These are phyloP conservation scores for Neurospora sublineolata DNA, from an alignment of 495 filamentous ascomycete genomes.

Conservation along the genomic window DNA sequence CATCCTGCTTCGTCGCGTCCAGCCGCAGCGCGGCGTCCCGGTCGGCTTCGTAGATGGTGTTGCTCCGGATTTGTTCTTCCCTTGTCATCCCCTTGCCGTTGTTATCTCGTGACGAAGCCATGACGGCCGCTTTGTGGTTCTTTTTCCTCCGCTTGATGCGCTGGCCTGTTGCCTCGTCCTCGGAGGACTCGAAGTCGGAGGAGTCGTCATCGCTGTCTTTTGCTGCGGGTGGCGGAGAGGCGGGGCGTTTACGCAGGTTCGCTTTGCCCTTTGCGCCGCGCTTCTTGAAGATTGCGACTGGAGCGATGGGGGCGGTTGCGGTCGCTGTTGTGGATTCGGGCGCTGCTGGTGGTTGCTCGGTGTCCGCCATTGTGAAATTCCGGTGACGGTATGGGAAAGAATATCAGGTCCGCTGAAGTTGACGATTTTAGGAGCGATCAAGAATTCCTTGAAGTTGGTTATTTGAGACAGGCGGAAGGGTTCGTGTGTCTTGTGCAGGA, in stretches of 20 bases:
- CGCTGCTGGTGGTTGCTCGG: conserved; percentile 12
- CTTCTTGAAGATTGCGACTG: conserved; percentile 75
- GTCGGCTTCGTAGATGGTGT: conserved; percentile 50
- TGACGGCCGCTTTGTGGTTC: conserved; percentile 42
- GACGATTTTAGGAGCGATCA: no score
- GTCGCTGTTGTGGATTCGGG: conserved; percentile 6
- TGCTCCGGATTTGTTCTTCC: conserved; percentile 11
- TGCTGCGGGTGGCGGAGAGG: conserved; percentile 62
- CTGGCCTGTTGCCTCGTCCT: conserved; percentile 55
- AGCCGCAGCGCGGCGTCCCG: conserved; percentile 47
- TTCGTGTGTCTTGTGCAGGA: not conserved
- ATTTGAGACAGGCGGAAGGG: not conserved
- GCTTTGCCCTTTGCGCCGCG: conserved; percentile 64
- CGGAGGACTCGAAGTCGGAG: conserved; percentile 60
- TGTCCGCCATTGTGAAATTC: conserved; percentile 9
- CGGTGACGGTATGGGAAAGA: not conserved
- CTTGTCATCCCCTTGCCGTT: conserved; percentile 24
- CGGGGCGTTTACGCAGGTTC: conserved; percentile 70
- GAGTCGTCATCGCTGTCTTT: conserved; percentile 39
- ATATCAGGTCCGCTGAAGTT: no score
- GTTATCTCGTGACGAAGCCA: conserved; percentile 38
- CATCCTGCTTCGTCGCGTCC: conserved; percentile 57
- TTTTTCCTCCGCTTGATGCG: conserved; percentile 69
- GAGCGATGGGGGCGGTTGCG: conserved; percentile 21
- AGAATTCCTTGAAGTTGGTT: not conserved